Base-by-base conservation (phyloP, 2,329 filamentous ascomycete genomes). In the Colletotrichum tropicale region DNA sequence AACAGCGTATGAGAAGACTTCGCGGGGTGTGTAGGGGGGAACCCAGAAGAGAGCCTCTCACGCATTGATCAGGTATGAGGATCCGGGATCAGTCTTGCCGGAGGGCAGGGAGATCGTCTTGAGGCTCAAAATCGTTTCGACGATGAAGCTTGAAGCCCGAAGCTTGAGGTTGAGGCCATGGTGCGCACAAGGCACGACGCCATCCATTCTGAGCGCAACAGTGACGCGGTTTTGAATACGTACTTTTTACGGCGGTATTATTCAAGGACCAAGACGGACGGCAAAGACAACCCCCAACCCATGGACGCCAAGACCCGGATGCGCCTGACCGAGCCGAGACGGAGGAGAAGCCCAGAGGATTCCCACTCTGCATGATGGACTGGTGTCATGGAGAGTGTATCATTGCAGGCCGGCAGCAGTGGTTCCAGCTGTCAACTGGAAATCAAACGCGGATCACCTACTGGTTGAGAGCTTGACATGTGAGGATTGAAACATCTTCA, bases 401-500 rank as follows among this genome's bases (percentile, higher is more conserved):
- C 30, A 64, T 52, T 30, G 48, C 52, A 52, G 68, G 52, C 21
- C 64, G 62, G 56, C 70, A 65, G 55, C 43, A 21, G 60, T 48
- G 70, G 52, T 38, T 38, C 26, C 48, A 52, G 65, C 70, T 74
- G 74, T 74, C 73, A 64, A 72, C n/a, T 12, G 64, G 34, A 21
- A 69, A 74, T 74, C 70, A 69, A 76, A 69, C 65, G 58, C 70
- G 74, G 70, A 74, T 66, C 56, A 48, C 52, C 26, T 28, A 34
- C 48, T 66, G 70, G 70, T 43, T 48, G 38, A 26, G 56, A 55
- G 60, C 43, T 64, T 66, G 70, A 76, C 65, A 52, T 74, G 58
- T 66, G 55, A 48, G 66, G n/a, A 65, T 74, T 76, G 71, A 70
- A 74, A 65, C 70, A 70, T 65, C 24, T 74, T 70, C 65, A 69